Percentiles rank a stretch among this genome's conserved stretches.
phyloP scores from a whole-genome alignment of 2,329 filamentous ascomycete species.

The Colletotrichum tanaceti region DNA sequence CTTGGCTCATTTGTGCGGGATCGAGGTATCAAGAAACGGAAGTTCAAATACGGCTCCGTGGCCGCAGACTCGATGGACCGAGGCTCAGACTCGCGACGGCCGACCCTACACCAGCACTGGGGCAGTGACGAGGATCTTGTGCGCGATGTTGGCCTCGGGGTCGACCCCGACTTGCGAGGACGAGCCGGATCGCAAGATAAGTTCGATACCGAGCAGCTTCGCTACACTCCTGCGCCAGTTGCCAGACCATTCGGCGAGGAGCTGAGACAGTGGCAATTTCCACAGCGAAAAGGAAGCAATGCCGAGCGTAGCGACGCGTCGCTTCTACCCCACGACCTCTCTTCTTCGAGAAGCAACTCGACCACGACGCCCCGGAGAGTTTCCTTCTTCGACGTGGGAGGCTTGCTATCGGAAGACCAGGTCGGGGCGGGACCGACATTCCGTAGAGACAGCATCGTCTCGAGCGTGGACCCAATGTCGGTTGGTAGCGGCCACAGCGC shows the following conservation, averaged over 20 bases:
- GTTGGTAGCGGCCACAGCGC: conserved; percentile 46
- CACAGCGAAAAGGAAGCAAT: conserved; percentile 53
- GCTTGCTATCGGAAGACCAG: conserved; percentile 71
- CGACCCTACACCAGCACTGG: conserved; percentile 74
- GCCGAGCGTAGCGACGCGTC: conserved; percentile 60
- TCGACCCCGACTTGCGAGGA: conserved; percentile 64
- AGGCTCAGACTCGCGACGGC: conserved; percentile 55
- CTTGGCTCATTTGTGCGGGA: conserved; percentile 94
- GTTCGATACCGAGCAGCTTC: conserved; percentile 42
- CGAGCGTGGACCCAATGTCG: conserved; percentile 54
- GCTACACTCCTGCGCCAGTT: conserved; percentile 53
- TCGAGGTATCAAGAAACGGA: conserved; percentile 87
- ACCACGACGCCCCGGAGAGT: conserved; percentile 67
- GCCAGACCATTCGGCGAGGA: conserved; percentile 48
- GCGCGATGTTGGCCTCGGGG: conserved; percentile 78
- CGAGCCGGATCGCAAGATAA: conserved; percentile 43
- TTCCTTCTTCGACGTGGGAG: conserved; percentile 88
- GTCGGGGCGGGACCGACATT: conserved; percentile 47
- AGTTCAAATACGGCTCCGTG: conserved; percentile 75
- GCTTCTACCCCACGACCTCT: conserved; percentile 52
- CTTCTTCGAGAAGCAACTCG: conserved; percentile 54
- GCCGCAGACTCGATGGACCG: conserved; percentile 72
- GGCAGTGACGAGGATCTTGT: conserved; percentile 94
- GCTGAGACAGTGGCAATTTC: conserved; percentile 62
- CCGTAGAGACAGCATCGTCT: conserved; percentile 56